Base-by-base conservation (phyloP, 257 asterid species). In the Nicotiana attenuata region DNA sequence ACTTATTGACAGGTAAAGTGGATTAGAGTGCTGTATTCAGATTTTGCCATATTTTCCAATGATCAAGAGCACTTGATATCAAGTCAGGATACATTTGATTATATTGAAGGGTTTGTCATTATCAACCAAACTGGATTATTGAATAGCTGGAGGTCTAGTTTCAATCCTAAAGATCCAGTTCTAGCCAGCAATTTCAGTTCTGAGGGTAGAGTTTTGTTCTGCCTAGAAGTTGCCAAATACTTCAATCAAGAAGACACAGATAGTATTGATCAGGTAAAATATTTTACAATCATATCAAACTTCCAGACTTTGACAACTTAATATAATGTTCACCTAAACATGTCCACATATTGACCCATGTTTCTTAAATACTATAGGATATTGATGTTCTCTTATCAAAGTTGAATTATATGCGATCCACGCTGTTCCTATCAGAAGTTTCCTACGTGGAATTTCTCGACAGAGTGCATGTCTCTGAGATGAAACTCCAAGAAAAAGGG, bases 41-140 rank as follows among this genome's bases (percentile, higher is more conserved):
- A 96, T 77, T 96, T 96, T 76, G 11, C 90, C 38, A 10, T 81
- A 22, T 96, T 96, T 82, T 73, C 94, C 68, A 83, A 76, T 1
- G 98, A 96, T 85, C 99, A 96, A 84, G 98, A 96, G 88, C 87
- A 52, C 38, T 87, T 96, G 29, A 90, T 96, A 85, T 88, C 96
- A 33, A 86, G 91, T 9, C 19, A 83, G 68, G 78, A 78, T 33
- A 59, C 98, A 26, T 92, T 96, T 22, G 97, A 96, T 71, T 96
- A 93, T n/a, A 83, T 93, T 28, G 99, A 94, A 89, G 99, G 99
- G 9, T 87, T 94, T 65, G 97, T 91, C 79, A 85, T 89, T 8
- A 90, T 91, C 81, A 96, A 96, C 64, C 86, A 90, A 82, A 92
- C 97, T 0, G 97, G 95, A 77, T 84, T 94, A 61, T 19, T 94